Conservation (phyloP, 2,329 filamentous ascomycete genomes). For the Cadophora gregata region DNA sequence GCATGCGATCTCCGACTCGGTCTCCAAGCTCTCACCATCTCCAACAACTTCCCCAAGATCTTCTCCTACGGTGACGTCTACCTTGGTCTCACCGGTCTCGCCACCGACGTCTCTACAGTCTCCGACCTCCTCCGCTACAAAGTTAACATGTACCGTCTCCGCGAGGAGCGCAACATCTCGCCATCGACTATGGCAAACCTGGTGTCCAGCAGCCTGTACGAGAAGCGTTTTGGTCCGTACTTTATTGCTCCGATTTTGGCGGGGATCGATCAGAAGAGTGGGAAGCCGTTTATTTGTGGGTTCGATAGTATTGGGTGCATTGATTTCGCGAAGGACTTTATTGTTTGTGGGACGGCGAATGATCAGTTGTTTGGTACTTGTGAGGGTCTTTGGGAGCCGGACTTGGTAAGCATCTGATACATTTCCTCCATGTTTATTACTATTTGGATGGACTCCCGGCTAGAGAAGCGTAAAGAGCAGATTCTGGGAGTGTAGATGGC, state of each 20-base stretch:
- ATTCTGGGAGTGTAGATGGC: background rate
- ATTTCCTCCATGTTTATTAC: background rate
- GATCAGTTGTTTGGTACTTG: conserved; percentile 99
- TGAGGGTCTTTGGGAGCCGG: conserved; percentile 96
- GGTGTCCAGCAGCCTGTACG: conserved; percentile 88
- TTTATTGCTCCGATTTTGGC: conserved; percentile 96
- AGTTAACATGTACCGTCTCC: conserved; percentile 99
- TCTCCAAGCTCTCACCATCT: conserved; percentile 94
- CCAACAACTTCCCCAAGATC: conserved; percentile 99
- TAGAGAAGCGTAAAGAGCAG: background rate
- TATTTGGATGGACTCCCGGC: background rate
- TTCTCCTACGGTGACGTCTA: conserved; percentile 97
- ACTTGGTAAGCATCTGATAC: conserved; percentile 72
- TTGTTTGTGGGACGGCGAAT: conserved; percentile 93
- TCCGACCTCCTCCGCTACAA: conserved; percentile 99
- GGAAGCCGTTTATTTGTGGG: conserved; percentile 96
- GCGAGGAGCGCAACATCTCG: conserved; percentile 95
- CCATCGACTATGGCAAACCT: conserved; percentile 97
- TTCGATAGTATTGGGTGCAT: conserved; percentile 99
- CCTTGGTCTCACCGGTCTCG: conserved; percentile 93
- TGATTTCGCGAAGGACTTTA: conserved; percentile 99
- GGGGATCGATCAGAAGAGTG: conserved; percentile 91
- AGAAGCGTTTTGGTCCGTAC: conserved; percentile 94
- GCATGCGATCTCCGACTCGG: conserved; percentile 98
- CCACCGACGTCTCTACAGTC: conserved; percentile 93